A percentile compares a stretch with the other conserved stretches of the same genome.
phyloP scores from a whole-genome alignment of 176 grass and related monocot genomes.

The Eremochloa ophiuroides region DNA sequence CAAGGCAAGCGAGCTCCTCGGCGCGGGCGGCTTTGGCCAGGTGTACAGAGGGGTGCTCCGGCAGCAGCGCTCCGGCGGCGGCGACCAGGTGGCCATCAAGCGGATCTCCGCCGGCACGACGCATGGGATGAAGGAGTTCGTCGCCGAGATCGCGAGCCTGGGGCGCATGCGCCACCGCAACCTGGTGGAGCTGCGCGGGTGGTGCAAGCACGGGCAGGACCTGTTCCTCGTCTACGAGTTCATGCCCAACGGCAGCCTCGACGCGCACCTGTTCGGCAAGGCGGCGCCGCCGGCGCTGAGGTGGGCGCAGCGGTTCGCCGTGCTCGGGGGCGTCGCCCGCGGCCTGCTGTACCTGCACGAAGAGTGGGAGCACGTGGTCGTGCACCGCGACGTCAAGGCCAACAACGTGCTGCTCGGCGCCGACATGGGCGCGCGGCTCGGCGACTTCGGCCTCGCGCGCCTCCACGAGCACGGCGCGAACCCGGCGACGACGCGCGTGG shows the following conservation, averaged over 20 bases:
- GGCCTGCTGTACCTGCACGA: background rate
- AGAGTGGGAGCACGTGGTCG: constrained; percentile 1
- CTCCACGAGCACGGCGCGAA: background rate
- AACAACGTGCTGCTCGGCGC: background rate
- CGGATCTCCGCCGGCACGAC: constrained; percentile 4
- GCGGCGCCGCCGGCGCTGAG: no score
- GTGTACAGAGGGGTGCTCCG: background rate
- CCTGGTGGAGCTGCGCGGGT: constrained; percentile 14
- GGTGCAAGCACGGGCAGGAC: background rate
- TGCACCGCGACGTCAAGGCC: constrained; percentile 8
- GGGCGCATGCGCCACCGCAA: constrained; percentile 47
- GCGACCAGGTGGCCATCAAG: background rate
- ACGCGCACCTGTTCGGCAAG: constrained; percentile 1
- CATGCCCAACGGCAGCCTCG: constrained; percentile 61
- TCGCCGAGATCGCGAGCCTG: constrained; percentile 30
- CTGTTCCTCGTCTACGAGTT: constrained; percentile 41
- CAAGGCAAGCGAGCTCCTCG: background rate
- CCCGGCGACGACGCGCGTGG: background rate
- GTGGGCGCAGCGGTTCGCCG: background rate
- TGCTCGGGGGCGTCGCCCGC: background rate
- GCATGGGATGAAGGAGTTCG: constrained; percentile 28
- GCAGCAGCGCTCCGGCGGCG: background rate
- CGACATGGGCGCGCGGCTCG: background rate
- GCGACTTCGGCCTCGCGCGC: background rate
- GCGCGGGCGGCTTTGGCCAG: background rate